phyloP scores from a whole-genome alignment of 306 rosid genomes.

The Urtica urens region DNA sequence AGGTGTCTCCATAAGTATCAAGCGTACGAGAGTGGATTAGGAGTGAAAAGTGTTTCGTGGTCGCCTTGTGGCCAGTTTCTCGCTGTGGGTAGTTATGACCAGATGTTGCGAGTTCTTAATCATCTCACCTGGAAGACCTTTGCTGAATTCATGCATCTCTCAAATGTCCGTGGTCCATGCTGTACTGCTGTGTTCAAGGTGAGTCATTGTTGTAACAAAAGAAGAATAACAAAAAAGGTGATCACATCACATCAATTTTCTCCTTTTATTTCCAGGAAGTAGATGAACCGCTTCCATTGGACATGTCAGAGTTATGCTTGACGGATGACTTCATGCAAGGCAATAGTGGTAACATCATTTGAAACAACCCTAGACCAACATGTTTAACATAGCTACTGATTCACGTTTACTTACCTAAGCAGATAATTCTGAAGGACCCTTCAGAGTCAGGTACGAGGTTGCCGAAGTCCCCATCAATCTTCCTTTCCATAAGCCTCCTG shows the following conservation, averaged over 20 bases:
- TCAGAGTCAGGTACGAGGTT: slow-evolving; percentile 84
- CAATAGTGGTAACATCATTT: slow-evolving; percentile 62
- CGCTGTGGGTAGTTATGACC: slow-evolving; percentile 96
- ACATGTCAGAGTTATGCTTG: slow-evolving; percentile 76
- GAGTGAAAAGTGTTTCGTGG: slow-evolving; percentile 92
- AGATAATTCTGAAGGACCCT: slow-evolving; percentile 63
- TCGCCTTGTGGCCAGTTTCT: slow-evolving; percentile 96
- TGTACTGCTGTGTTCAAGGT: slow-evolving; percentile 86
- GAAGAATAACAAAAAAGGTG: neutral
- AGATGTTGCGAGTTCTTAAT: slow-evolving; percentile 89
- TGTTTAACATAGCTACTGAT: too few relatives aligned
- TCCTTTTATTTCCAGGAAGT: slow-evolving; percentile 61
- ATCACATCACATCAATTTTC: too few relatives aligned
- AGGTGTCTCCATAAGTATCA: slow-evolving; percentile 90
- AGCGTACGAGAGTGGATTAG: slow-evolving; percentile 93
- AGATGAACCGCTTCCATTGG: slow-evolving; percentile 81
- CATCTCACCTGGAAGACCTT: slow-evolving; percentile 96
- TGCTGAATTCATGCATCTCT: slow-evolving; percentile 87
- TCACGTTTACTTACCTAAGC: slow-evolving; percentile 2
- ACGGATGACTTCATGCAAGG: slow-evolving; percentile 61
- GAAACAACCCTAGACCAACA: neutral
- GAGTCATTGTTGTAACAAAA: slow-evolving; percentile 9
- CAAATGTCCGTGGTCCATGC: slow-evolving; percentile 74
- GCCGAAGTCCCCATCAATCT: slow-evolving; percentile 64
- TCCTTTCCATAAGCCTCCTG: slow-evolving; percentile 90